phyloP scores from a whole-genome alignment of 805 yeast genomes.

The Lipomyces anomalus region DNA sequence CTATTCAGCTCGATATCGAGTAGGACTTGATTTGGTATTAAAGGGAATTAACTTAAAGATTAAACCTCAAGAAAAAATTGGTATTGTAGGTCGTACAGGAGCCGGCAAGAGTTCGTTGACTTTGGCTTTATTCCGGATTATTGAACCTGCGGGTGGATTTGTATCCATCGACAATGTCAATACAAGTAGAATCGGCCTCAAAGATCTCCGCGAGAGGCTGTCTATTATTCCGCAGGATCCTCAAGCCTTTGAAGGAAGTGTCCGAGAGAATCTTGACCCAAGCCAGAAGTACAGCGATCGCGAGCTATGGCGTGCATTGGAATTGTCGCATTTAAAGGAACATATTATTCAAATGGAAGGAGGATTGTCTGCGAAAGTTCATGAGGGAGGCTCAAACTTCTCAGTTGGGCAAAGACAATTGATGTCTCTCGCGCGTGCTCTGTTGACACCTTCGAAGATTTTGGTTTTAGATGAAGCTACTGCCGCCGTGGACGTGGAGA shows the following conservation, averaged over 20 bases:
- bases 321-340: constrained; percentile 66
- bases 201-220: constrained; percentile 67
- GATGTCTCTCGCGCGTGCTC: constrained; percentile 75
- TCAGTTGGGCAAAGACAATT: constrained; percentile 86
- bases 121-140: constrained; percentile 74
- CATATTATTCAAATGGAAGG: constrained; percentile 54
- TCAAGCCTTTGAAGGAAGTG: constrained; percentile 80
- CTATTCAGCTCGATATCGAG: constrained; percentile 79
- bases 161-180: constrained; percentile 67
- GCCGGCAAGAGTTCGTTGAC: constrained; percentile 91
- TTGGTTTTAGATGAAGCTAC: constrained; percentile 80
- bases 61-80: constrained; percentile 73
- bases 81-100: constrained; percentile 95
- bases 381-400: constrained; percentile 75
- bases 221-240: constrained; percentile 93
- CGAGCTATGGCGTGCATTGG: constrained; percentile 73
- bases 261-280: constrained; percentile 85
- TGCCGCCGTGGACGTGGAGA: constrained; percentile 86
- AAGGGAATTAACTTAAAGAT: constrained; percentile 59
- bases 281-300: constrained; percentile 58
- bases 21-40: constrained; percentile 67
- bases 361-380: constrained; percentile 50
- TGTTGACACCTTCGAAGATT: constrained; percentile 66
- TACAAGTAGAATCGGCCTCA: constrained; percentile 62
- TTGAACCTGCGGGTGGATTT: constrained; percentile 64